Evolutionary conservation across 2,329 filamentous ascomycete species (phyloP), one percentile per base, ranked within the genome.

Genomic region (Colletotrichum graminicola): DNA sequence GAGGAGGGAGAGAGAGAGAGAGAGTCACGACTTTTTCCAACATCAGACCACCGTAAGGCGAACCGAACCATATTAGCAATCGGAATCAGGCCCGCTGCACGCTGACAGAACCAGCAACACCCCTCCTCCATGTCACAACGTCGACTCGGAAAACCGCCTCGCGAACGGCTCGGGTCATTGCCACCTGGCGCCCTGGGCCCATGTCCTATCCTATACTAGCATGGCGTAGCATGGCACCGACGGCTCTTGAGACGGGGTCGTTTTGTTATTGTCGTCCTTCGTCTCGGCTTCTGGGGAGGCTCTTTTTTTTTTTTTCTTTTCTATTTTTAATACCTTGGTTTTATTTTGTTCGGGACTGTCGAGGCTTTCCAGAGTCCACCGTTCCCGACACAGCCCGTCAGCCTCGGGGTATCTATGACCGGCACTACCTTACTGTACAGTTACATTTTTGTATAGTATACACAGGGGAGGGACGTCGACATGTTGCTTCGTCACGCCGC

Each of bases 401-500:
- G 45, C 18, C 43, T 49, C 43, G 49, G 32, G 68, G 65, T 68
- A 68, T 71, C 59, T 68, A 68, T 71, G 59, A 51, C 65, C 68
- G 43, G 21, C 59, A 26, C 47, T 39, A 60, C 43, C 21, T 45
- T n/a, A 2, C 8, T 63, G 4, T 71, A 71, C 68, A 71, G n/a
- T 64, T 45, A n/a, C 43, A 45, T n/a, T 57, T 14, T 29, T 26
- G 62, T n/a, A 57, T 62, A 67, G 61, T 26, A 59, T 62, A 67
- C 57, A 67, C 32, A 39, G 41, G 41, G 18, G 3, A 2, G 18
- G 16, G 18, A 16, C 45, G 23, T 29, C 23, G 12, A 5, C 18
- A 21, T n/a, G 7, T n/a, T 32, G 29, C 49, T 23, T 34, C 39
- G 43, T 75, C 74, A 39, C 76, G 39, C 68, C 59, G 61, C 78